phyloP scores from a whole-genome alignment of 2,329 filamentous ascomycete species.

The Nemania serpens region DNA sequence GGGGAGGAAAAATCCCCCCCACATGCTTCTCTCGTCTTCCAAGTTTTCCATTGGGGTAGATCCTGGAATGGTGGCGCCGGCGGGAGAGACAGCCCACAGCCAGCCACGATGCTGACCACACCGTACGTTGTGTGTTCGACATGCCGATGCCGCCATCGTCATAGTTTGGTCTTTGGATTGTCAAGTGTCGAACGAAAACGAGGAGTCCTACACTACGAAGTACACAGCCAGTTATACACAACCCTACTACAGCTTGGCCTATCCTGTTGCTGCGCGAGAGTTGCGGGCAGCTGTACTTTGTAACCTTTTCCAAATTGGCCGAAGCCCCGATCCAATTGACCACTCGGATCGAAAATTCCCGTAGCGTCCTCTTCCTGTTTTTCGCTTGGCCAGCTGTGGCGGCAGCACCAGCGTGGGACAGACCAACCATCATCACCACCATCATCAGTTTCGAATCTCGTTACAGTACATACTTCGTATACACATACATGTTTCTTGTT shows the following conservation, averaged over 20 bases:
- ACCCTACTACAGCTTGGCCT: not conserved
- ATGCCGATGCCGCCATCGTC: constrained; percentile 14
- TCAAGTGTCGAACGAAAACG: not conserved
- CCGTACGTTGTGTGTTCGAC: constrained; percentile 14
- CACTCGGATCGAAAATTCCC: constrained; percentile 19
- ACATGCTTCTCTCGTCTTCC: constrained; percentile 12
- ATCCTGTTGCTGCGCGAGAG: constrained; percentile 9
- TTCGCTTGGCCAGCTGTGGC: not conserved
- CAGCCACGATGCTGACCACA: constrained; percentile 16
- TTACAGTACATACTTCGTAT: constrained; percentile 6
- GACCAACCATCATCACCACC: constrained; percentile 7
- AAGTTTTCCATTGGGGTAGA: constrained; percentile 19
- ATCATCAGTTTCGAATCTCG: not conserved
- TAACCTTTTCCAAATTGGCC: constrained; percentile 22
- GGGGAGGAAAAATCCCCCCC: not conserved
- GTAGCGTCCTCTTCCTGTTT: not conserved
- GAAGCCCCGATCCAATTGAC: constrained; percentile 12
- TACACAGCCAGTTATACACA: not conserved
- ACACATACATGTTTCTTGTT: not conserved
- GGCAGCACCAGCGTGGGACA: not conserved
- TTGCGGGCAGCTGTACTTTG: constrained; percentile 19
- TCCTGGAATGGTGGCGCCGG: constrained; percentile 23
- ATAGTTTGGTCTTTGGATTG: constrained; percentile 7
- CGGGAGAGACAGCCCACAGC: constrained; percentile 18
- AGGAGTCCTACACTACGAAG: not conserved